Evolutionary conservation across 2,329 filamentous ascomycete species (phyloP).

Genomic region (Leptographium lundbergii): DNA sequence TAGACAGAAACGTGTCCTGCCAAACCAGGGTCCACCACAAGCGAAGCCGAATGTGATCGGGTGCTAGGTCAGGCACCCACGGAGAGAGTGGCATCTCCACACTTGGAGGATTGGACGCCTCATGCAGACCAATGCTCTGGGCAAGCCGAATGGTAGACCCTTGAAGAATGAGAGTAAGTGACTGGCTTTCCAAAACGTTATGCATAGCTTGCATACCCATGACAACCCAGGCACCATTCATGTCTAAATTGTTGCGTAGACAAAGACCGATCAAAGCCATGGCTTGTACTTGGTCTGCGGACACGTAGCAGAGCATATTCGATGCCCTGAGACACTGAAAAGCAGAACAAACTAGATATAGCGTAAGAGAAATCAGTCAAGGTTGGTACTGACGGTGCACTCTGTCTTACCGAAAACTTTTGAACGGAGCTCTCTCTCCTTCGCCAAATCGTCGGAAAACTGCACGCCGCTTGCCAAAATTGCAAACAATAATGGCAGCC

Average conservation of each 20-base stretch:
- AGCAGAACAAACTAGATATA: neutral
- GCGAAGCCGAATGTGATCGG: neutral
- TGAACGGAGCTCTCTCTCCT: neutral
- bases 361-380: neutral
- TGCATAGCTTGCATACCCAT: neutral
- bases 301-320: neutral
- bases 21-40: neutral
- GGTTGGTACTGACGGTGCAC: neutral
- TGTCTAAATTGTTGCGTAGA: neutral
- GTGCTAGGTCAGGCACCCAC: neutral
- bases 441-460: neutral
- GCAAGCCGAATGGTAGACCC: neutral
- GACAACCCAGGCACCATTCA: neutral
- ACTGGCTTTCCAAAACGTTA: neutral
- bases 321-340: neutral
- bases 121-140: neutral
- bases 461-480: neutral
- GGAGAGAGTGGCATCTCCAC: neutral
- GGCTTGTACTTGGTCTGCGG: neutral
- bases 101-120: neutral
- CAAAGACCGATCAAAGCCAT: neutral
- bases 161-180: neutral
- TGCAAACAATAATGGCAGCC: neutral
- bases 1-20: neutral
- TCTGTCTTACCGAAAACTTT: neutral